Evolutionary conservation across 768 basidiomycete species (phyloP), one percentile per base, ranked within the genome.

Genomic region (Rhizopogon vesiculosus): DNA sequence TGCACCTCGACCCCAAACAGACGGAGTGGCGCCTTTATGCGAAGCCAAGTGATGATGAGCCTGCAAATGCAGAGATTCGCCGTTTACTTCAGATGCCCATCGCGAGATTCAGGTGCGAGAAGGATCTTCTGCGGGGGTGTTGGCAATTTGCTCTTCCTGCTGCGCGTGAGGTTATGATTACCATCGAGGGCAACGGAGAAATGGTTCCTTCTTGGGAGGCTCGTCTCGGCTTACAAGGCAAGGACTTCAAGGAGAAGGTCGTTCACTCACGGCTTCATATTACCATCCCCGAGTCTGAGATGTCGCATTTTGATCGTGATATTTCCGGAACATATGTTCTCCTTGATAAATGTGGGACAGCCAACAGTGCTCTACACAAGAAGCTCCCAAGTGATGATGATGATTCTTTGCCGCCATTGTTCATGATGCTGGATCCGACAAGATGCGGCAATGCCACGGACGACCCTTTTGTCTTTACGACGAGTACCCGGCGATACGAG

Each of bases 21-120:
- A 84, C 89, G 1, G 90, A 95, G 69, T 97, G 94, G 95, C 82
- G 89, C 12, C 71, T 98, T 12, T 95, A 84, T 56, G 91, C 83
- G 22, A 77, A 82, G 53, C 84, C 94, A 3, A 74, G 85, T 39
- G 77, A 78, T 0, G 72, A 66, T 33, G 87, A 87, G 59, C 85
- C 91, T 5, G 89, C 86, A 8, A 93, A 91, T 59, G 84, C 89
- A 51, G 82, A 87, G 43, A 85, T 94, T 43, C 88, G 95, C 43
- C 78, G 81, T 51, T 65, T 89, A 28, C 75, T 97, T 2, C 79
- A 82, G 43, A 76, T 79, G 31, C 93, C 95, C 5, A 78, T 93
- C n/a, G 93, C 86, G 1, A 80, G 93, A 33, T 77, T 90, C 53
- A 70, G 77, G 22, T 87, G 89, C 61, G 63, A 69, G 3, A 76